Evolutionary conservation across 768 basidiomycete genomes (phyloP).

Genomic region (Agaricus subrufescens): DNA sequence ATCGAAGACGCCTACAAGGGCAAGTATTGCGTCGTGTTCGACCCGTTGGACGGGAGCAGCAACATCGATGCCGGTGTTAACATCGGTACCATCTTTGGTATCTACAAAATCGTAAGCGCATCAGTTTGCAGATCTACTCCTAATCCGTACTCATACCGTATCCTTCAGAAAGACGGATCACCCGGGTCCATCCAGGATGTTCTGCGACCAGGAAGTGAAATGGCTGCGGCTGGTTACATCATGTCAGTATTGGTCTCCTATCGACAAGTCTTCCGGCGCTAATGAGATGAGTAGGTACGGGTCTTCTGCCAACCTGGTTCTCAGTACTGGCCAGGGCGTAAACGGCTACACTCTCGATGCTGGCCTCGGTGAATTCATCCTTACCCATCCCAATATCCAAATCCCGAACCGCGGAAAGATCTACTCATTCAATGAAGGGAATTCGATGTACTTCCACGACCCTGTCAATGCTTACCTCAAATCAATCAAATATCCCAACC

Average conservation of each 20-base stretch:
- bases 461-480: constrained; percentile 81
- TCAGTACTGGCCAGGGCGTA: constrained; percentile 92
- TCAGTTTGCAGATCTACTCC: neutral
- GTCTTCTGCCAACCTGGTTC: constrained; percentile 93
- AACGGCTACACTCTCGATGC: constrained; percentile 98
- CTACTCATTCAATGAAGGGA: constrained; percentile 99
- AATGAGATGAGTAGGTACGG: constrained; percentile 48
- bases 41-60: constrained; percentile 93
- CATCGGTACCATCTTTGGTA: constrained; percentile 96
- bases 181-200: constrained; percentile 83
- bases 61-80: constrained; percentile 99
- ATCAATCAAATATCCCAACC: constrained; percentile 84
- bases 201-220: constrained; percentile 87
- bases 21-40: constrained; percentile 96
- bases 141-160: constrained; percentile 2
- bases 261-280: neutral
- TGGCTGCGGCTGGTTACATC: constrained; percentile 98
- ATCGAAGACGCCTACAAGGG: constrained; percentile 79
- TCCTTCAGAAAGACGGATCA: constrained; percentile 62
- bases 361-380: constrained; percentile 94
- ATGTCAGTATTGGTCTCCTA: constrained; percentile 56
- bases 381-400: constrained; percentile 96
- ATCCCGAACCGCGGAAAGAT: constrained; percentile 96
- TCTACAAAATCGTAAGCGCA: constrained; percentile 80
- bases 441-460: constrained; percentile 88